Base-by-base conservation (phyloP, 129 eudicot genomes). In the Kitagawia praeruptora region DNA sequence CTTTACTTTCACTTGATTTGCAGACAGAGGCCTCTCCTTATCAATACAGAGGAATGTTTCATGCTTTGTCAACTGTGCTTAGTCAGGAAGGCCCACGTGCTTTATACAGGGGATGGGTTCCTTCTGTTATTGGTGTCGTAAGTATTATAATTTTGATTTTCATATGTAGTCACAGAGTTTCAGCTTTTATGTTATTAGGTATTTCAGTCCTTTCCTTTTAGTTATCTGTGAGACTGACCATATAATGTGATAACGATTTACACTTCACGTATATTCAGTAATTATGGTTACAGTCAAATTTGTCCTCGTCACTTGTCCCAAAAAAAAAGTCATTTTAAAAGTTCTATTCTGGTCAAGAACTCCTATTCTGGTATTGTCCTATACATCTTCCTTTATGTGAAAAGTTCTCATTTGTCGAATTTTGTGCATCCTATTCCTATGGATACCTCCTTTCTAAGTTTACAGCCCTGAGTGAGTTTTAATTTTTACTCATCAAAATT, bases 61-160 rank as follows among this genome's bases (percentile, higher is more conserved):
- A 95, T 85, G 99, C 99, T 72, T 84, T 95, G 74, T 87, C 86
- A 47, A 87, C 97, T n/a, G 91, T 92, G 53, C 96, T 92, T 73
- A 94, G 97, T 46, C 91, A 95, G 89, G 98, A 95, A 85, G 98
- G 98, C 41, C 84, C 95, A 6, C 92, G 98, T 6, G 96, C 98
- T 27, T 78, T 95, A 82, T 95, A 95, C 76, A 95, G 92, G 86
- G 98, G 98, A 28, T 95, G 98, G 98, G 94, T 95, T 86, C 98
- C 98, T 78, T 95, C 98, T 66, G 98, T 95, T 44, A 90, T 95
- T 80, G 98, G 96, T 75, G 98, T 95, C 46, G 97, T 95, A 90
- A 88, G 97, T 75, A 76, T 77, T 77, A 27, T 8, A 67, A 23
- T 70, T 80, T 27, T n/a, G 0, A 40, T 39, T 10, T 56, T 21